Evolutionary conservation across 1,284 basidiomycete genomes (phyloP), one percentile per base, ranked within the genome.

Genomic region (Ceratobasidium sp.): DNA sequence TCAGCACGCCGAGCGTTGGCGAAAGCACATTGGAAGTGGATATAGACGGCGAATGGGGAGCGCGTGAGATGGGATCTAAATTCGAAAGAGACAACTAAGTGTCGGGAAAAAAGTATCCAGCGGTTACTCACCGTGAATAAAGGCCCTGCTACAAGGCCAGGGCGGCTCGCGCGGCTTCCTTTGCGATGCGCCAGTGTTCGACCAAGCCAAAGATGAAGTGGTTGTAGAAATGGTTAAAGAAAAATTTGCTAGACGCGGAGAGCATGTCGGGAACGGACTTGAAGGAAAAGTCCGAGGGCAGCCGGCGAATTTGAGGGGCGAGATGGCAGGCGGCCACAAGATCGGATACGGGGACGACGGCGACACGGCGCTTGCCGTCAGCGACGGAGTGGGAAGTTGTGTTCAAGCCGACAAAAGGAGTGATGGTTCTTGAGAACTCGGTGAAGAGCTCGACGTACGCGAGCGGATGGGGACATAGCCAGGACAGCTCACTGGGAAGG

Each of bases 361-460:
- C 48, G 3, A 38, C 10, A 26, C 46, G 65, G 12, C 65, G 48
- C 28, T 26, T 67, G 26, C 48, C 48, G 12, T 67, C 48, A 17
- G 38, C 20, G 38, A 50, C 5, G 13, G 44, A 2, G 13, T 48
- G 65, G 3, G 46, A 68, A 1, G 48, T 68, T 28, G n/a, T 40
- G 13, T 68, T 52, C 44, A 68, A 23, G 12, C 48, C 12, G n/a
- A 52, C 28, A 28, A 68, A 50, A 6, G 33, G 46, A 9, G 28
- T 20, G 17, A 54, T 10, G 1, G 48, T 28, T 2, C 10, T 2
- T 3, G 66, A 68, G n/a, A 70, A 70, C 10, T 52, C 52, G 38
- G 33, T 70, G 68, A 70, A 70, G 5, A 70, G 68, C 9, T 70
- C 68, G 13, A 38, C 54, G 40, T 70, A 70, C 23, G 57, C 52